These are phyloP conservation scores for Aspergillus chevalieri DNA, from an alignment of 2,329 filamentous ascomycete genomes.

Conservation along the genomic window DNA sequence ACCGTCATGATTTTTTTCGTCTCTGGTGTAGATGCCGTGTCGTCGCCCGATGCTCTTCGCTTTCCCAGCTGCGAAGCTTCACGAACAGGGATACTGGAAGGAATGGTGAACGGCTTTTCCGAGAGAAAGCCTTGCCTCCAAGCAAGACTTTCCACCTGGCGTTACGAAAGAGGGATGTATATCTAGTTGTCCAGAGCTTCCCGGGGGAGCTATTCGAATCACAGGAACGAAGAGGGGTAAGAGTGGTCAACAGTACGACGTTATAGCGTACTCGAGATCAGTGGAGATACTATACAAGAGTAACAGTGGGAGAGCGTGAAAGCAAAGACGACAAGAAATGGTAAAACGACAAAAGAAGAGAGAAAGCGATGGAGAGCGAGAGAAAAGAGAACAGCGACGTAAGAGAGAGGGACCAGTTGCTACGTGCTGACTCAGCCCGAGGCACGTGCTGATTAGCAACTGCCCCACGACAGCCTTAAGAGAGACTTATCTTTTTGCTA, in stretches of 20 bases:
- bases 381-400: conserved; percentile 6
- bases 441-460: conserved; percentile 8
- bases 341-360: conserved; percentile 3
- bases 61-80: conserved; percentile 46
- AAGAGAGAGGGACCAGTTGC: conserved; percentile 3
- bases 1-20: conserved; percentile 53
- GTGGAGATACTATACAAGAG: conserved; percentile 2
- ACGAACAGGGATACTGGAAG: conserved; percentile 38
- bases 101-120: conserved; percentile 33
- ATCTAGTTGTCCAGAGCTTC: conserved; percentile 16
- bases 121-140: conserved; percentile 35
- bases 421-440: conserved; percentile 8
- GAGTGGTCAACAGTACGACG: conserved; percentile 12
- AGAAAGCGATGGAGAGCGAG: conserved; percentile 7
- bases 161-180: background rate
- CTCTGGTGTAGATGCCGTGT: conserved; percentile 42
- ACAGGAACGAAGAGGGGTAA: conserved; percentile 8
- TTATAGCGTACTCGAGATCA: background rate
- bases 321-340: conserved; percentile 5
- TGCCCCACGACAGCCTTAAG: conserved; percentile 9
- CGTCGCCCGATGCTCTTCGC: conserved; percentile 46
- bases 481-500: conserved; percentile 1
- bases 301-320: conserved; percentile 1
- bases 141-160: conserved; percentile 39
- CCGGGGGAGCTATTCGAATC: conserved; percentile 15